These are phyloP conservation scores for Mimosa pudica DNA, from an alignment of 306 rosid species.

Conservation along the genomic window DNA sequence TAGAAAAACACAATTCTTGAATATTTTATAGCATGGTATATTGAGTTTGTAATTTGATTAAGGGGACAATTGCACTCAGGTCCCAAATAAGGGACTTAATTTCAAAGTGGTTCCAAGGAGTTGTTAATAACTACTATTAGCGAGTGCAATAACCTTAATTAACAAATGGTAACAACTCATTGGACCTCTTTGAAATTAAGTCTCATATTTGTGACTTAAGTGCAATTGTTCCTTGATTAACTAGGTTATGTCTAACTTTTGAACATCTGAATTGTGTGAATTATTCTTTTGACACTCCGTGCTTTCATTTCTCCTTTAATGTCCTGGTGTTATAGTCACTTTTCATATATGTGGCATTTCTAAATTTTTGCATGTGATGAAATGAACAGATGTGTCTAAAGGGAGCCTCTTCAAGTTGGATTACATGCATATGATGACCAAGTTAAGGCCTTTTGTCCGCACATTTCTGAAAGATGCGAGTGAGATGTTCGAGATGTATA, in stretches of 20 bases:
- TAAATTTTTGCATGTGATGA: constrained; percentile 17
- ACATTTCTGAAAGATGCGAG: constrained; percentile 78
- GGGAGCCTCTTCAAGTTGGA: constrained; percentile 74
- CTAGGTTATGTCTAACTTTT: not conserved
- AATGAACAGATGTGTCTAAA: constrained; percentile 60
- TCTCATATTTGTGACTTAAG: too few species aligned
- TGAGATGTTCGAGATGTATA: constrained; percentile 78
- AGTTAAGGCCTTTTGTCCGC: constrained; percentile 82
- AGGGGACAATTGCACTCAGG: not conserved
- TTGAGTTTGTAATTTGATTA: constrained; percentile 15
- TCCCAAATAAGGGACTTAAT: too few species aligned
- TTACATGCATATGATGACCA: constrained; percentile 80
- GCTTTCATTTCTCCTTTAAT: constrained; percentile 10
- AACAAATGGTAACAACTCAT: too few species aligned
- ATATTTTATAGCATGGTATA: not conserved
- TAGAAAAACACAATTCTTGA: not conserved
- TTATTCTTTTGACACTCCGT: constrained; percentile 17
- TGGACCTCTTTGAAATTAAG: too few species aligned
- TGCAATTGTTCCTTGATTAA: too few species aligned
- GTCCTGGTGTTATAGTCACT: constrained; percentile 7
- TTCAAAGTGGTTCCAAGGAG: too few species aligned
- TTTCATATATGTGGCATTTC: constrained; percentile 4
- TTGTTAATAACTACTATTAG: too few species aligned
- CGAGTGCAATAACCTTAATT: too few species aligned
- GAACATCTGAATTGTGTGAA: constrained; percentile 16